phyloP scores from a whole-genome alignment of 2,329 filamentous ascomycete species.

The Fusarium avenaceum region DNA sequence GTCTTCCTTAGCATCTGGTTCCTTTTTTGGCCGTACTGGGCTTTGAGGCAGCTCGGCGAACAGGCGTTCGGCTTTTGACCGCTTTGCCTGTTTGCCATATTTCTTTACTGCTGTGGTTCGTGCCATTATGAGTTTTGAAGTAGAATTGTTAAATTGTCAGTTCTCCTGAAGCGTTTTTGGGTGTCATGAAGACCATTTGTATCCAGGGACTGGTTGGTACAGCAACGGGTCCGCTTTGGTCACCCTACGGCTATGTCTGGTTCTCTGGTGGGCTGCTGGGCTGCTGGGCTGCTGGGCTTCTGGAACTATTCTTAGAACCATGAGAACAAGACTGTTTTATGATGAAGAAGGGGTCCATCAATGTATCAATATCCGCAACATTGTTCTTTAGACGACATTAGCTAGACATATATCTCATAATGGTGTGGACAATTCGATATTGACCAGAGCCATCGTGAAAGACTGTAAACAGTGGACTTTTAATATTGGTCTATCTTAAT shows the following conservation, averaged over 20 bases:
- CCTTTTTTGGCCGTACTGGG: constrained; percentile 56
- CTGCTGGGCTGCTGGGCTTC: constrained; percentile 2
- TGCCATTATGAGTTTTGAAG: constrained; percentile 57
- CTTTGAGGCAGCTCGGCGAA: constrained; percentile 67
- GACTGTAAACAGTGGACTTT: no score
- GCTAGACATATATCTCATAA: no score
- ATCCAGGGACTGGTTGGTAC: constrained; percentile 40
- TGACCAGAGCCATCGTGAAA: no score
- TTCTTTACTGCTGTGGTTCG: constrained; percentile 59
- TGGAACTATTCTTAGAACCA: constrained; percentile 6
- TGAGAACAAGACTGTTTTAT: neutral
- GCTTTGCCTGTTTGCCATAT: constrained; percentile 66
- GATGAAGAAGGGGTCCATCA: no score
- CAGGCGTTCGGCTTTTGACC: constrained; percentile 62
- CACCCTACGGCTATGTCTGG: neutral
- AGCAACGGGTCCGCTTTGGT: constrained; percentile 35
- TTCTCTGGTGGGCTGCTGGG: neutral
- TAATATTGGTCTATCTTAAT: no score
- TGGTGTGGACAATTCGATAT: no score
- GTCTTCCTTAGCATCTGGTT: constrained; percentile 36
- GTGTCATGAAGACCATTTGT: constrained; percentile 16
- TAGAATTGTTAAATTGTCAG: constrained; percentile 2
- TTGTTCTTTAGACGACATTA: no score
- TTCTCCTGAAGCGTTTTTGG: neutral
- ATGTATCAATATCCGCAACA: neutral